These are phyloP conservation scores for Globisporangium okanoganense DNA, from an alignment of 352 stramenopile species.

Conservation along the genomic window DNA sequence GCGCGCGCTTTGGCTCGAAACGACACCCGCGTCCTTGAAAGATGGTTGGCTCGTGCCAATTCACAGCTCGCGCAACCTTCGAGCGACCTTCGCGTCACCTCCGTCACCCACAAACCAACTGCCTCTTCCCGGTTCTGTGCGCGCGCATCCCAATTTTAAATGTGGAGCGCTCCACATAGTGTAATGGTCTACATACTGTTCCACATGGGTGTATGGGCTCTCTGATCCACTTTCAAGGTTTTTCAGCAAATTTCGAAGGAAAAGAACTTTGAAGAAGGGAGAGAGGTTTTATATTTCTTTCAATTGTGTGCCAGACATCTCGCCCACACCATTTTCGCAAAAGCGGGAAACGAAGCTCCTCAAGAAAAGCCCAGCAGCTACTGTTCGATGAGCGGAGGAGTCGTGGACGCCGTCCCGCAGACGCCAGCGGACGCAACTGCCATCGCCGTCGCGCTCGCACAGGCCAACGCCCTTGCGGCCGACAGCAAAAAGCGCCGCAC, in stretches of 20 bases:
- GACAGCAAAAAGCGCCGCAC: slow-evolving; percentile 37
- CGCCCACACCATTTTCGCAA: slow-evolving; percentile 12
- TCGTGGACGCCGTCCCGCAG: slow-evolving; percentile 11
- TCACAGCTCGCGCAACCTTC: slow-evolving; percentile 27
- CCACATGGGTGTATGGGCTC: not conserved
- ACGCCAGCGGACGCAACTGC: slow-evolving; percentile 16
- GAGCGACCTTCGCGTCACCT: slow-evolving; percentile 17
- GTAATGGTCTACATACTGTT: not conserved
- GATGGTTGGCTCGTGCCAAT: slow-evolving; percentile 32
- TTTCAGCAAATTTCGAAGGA: not conserved
- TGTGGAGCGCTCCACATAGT: slow-evolving; percentile 1
- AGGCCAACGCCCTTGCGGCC: slow-evolving; percentile 13
- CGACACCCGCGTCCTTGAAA: slow-evolving; percentile 12
- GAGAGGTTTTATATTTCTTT: slow-evolving; percentile 14
- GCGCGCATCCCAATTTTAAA: not conserved
- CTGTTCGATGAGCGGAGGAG: slow-evolving; percentile 1
- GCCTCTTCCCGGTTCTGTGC: not conserved
- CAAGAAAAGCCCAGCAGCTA: not conserved
- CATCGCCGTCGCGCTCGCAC: slow-evolving; percentile 16
- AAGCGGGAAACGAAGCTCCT: slow-evolving; percentile 5
- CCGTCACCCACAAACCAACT: not conserved
- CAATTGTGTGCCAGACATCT: slow-evolving; percentile 17
- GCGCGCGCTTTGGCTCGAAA: slow-evolving; percentile 11
- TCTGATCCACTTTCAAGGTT: not conserved
- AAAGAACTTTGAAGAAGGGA: not conserved